Evolutionary conservation across 148 eudicot genomes (phyloP).

Genomic region (Rhododendron mucronatum): DNA sequence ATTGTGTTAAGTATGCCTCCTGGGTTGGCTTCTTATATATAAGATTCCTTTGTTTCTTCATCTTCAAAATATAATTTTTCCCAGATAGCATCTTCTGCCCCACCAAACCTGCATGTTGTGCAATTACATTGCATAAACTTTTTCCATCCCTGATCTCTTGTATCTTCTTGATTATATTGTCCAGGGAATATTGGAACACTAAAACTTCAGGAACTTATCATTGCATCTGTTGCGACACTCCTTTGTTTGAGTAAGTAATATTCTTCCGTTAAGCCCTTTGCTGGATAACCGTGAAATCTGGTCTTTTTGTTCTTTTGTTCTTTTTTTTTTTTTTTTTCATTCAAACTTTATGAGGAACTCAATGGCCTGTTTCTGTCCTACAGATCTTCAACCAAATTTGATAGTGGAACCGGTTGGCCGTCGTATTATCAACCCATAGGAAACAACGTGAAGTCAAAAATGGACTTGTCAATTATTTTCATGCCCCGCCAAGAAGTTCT

Average conservation of each 20-base stretch:
- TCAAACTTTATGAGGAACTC: background rate
- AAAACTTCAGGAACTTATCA: constrained; percentile 81
- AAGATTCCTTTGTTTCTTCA: background rate
- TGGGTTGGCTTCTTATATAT: background rate
- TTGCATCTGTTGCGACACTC: constrained; percentile 88
- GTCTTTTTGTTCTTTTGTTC: background rate
- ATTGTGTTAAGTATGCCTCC: background rate
- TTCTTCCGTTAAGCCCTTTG: background rate
- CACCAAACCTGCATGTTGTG: background rate
- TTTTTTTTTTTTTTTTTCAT: no score
- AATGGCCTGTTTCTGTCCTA: background rate
- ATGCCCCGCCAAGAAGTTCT: constrained; percentile 89
- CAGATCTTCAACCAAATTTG: constrained; percentile 88
- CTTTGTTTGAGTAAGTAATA: constrained; percentile 72
- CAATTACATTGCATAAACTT: background rate
- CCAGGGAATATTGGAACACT: constrained; percentile 90
- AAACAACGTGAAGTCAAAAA: constrained; percentile 72
- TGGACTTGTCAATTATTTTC: constrained; percentile 80
- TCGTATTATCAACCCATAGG: constrained; percentile 74
- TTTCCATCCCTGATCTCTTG: background rate
- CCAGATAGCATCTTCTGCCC: background rate
- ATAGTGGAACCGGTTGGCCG: constrained; percentile 98
- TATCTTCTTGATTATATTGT: background rate
- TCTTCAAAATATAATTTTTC: background rate
- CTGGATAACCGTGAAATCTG: background rate